Percentiles rank a stretch among this genome's conserved stretches.
Evolutionary conservation across 139 green algal species (phyloP).

Genomic region (Tetradesmus lagerheimii): DNA sequence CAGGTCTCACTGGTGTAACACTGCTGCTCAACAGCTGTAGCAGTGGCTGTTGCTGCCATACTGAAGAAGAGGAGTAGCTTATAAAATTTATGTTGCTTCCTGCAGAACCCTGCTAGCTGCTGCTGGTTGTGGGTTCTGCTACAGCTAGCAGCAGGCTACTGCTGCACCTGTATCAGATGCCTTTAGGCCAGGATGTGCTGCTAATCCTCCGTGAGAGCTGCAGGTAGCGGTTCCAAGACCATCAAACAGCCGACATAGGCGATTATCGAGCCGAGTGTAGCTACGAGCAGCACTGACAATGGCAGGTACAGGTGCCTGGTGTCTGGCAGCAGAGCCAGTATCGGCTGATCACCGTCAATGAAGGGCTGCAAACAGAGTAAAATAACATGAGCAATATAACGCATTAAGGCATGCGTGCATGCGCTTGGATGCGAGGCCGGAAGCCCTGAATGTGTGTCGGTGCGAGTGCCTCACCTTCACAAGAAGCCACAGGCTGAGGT

Average conservation of each 20-base stretch:
- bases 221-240: background rate
- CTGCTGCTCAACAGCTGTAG: background rate
- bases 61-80: background rate
- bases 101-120: background rate
- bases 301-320: conserved; percentile 50
- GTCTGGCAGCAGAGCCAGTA: conserved; percentile 57
- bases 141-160: background rate
- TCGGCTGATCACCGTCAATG: conserved; percentile 63
- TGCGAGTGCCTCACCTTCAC: conserved; percentile 53
- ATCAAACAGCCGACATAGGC: conserved; percentile 24
- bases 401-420: background rate
- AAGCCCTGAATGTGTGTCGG: background rate
- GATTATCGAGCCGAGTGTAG: conserved; percentile 40
- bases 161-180: background rate
- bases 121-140: background rate
- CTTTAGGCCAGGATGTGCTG: background rate
- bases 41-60: background rate
- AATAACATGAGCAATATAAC: background rate
- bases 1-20: conserved; percentile 60
- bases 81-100: background rate
- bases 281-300: background rate
- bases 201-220: background rate
- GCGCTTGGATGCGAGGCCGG: background rate
- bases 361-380: conserved; percentile 65
- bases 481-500: conserved; percentile 68